A percentile compares a stretch with the other conserved stretches of the same genome.
Evolutionary conservation across 352 stramenopile genomes (phyloP).

Genomic region (Phytophthora colocasiae): DNA sequence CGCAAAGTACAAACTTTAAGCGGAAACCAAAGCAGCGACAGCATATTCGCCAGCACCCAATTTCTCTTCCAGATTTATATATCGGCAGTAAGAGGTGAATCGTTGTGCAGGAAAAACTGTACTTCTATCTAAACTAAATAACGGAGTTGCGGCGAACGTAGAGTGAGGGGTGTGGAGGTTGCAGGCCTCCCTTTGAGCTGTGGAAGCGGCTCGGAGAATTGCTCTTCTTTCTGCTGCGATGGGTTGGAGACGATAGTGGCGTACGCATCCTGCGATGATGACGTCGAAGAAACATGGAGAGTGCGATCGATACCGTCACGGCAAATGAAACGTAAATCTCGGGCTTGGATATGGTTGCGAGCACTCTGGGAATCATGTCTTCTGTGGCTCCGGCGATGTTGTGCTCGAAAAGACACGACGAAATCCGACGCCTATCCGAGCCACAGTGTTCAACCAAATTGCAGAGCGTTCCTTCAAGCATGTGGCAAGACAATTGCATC

Average conservation of each 20-base stretch:
- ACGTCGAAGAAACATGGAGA: slow-evolving; percentile 70
- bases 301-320: slow-evolving; percentile 59
- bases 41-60: neutral
- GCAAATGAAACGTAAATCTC: slow-evolving; percentile 62
- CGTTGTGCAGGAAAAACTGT: too few species aligned
- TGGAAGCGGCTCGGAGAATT: slow-evolving; percentile 23
- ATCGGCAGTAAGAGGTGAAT: slow-evolving; percentile 30
- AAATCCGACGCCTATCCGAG: slow-evolving; percentile 61
- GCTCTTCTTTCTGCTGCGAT: slow-evolving; percentile 38
- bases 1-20: slow-evolving; percentile 21
- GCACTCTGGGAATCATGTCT: slow-evolving; percentile 52
- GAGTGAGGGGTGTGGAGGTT: slow-evolving; percentile 28
- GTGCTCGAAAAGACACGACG: slow-evolving; percentile 78
- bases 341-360: slow-evolving; percentile 56
- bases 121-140: slow-evolving; percentile 44
- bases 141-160: slow-evolving; percentile 55
- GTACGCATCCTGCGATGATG: slow-evolving; percentile 40
- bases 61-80: slow-evolving; percentile 38
- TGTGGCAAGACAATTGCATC: slow-evolving; percentile 92
- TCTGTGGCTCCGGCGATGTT: slow-evolving; percentile 78
- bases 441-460: slow-evolving; percentile 86
- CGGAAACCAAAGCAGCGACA: neutral
- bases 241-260: slow-evolving; percentile 37
- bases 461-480: slow-evolving; percentile 91
- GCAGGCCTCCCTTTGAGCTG: slow-evolving; percentile 26